Percentiles rank a stretch among this genome's conserved stretches.
These are phyloP conservation scores for Epichloe sibirici DNA, from an alignment of 2,329 filamentous ascomycete genomes.

Conservation along the genomic window DNA sequence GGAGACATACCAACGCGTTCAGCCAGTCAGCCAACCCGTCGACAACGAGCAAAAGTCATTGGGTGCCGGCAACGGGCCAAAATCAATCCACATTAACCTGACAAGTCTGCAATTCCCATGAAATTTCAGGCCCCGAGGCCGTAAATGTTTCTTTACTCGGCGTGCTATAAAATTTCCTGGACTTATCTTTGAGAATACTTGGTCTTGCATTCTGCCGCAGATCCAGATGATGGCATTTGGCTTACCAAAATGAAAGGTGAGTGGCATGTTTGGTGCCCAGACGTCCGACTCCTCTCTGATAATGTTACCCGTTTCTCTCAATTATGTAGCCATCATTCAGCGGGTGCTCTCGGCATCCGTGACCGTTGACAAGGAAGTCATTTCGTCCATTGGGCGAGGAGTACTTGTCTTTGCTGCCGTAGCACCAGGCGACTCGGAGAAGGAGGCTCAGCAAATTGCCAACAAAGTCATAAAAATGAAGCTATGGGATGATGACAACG, in stretches of 20 bases:
- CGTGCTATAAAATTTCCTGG: background rate
- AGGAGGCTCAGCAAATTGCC: constrained; percentile 75
- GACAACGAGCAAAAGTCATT: background rate
- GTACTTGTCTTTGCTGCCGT: constrained; percentile 86
- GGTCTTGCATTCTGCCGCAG: background rate
- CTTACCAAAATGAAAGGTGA: constrained; percentile 8
- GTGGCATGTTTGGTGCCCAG: background rate
- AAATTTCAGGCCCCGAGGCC: too few species aligned
- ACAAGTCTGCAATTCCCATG: background rate
- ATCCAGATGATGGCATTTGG: background rate
- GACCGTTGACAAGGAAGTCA: constrained; percentile 78
- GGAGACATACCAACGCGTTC: background rate
- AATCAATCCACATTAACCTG: background rate
- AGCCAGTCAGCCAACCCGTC: background rate
- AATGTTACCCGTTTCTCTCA: background rate
- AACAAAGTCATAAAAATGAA: constrained; percentile 80
- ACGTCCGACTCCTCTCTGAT: constrained; percentile 1
- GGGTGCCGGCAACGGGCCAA: background rate
- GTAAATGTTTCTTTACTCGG: background rate
- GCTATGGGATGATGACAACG: constrained; percentile 76
- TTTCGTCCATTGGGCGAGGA: constrained; percentile 85
- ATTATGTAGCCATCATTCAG: constrained; percentile 66
- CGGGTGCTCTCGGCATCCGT: constrained; percentile 91
- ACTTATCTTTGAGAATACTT: background rate
- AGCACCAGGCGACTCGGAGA: constrained; percentile 78